Conservation (phyloP, 768 basidiomycete genomes). For the Calocera viscosa region DNA sequence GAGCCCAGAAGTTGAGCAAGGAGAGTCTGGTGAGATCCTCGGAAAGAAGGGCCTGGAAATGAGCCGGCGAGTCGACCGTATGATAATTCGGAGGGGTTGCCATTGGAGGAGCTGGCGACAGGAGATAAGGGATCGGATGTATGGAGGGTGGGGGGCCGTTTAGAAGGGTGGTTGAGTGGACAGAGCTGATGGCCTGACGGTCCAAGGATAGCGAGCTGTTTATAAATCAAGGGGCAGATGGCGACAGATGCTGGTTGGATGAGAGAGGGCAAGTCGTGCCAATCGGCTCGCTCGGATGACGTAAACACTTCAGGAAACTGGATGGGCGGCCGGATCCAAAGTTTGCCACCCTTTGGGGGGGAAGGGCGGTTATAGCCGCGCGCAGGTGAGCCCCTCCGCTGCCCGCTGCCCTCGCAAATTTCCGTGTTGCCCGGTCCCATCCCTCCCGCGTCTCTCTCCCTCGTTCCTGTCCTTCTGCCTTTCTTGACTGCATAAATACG, state of each 20-base stretch:
- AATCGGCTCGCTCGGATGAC: not conserved
- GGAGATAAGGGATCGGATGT: not conserved
- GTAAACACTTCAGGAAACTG: not conserved
- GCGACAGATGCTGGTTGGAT: not conserved
- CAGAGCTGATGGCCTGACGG: not conserved
- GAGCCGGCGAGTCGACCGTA: slow-evolving; percentile 45
- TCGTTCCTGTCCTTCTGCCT: not conserved
- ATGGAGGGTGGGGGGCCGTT: not conserved
- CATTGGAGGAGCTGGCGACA: not conserved
- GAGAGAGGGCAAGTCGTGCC: not conserved
- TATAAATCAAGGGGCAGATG: not conserved
- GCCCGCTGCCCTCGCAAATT: not conserved
- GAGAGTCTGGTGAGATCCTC: slow-evolving; percentile 69
- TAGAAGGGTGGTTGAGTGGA: not conserved
- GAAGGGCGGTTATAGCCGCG: too few relatives aligned
- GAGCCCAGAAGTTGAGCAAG: slow-evolving; percentile 86
- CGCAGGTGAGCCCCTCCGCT: not conserved
- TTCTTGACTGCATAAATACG: not conserved
- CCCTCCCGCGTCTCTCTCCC: not conserved
- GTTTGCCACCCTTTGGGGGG: not conserved
- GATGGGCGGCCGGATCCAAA: not conserved
- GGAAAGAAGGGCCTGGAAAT: slow-evolving; percentile 65
- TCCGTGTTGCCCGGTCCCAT: not conserved
- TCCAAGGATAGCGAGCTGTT: slow-evolving; percentile 6
- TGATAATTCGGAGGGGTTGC: slow-evolving; percentile 30